Base-by-base conservation (phyloP, 116 monocot genomes). In the Dioscorea cayenensis region DNA sequence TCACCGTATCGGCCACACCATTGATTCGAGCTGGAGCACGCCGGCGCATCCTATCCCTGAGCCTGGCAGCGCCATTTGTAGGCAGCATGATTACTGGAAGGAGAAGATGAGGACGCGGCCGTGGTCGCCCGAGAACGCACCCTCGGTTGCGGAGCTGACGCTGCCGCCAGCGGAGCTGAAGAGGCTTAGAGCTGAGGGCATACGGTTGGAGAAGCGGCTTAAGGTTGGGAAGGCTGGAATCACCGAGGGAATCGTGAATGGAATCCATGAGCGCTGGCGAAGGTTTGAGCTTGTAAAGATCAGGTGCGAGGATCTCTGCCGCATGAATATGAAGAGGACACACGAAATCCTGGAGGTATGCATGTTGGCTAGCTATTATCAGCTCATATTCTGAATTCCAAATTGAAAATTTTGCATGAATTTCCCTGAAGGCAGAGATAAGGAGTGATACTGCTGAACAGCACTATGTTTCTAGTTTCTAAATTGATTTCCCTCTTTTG, bases 301-400 rank as follows among this genome's bases (percentile, higher is more conserved):
- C 18, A 83, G 74, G 82, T 99, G 97, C 63, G 86, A 93, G 60
- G 94, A 93, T 66, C n/a, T 93, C 14, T 93, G 90, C 59, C 28
- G 88, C 75, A 81, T 93, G 82, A 93, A 99, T 25, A 99, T 99
- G 97, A 99, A 85, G 85, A 76, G 94, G 78, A 99, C 97, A 0
- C 97, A 99, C 77, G 86, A 93, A 32, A 93, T 83, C 37, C 72
- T 99, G 70, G 97, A 99, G 93, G 97, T 97, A 49, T 65, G 71
- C 13, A 27, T 68, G 66, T 25, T 16, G 63, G 23, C 10, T 55
- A 16, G 14, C 55, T 55, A 55, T 55, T 5, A 55, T 19, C 55
- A 18, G 55, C 7, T 51, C 11, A 14, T 51, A 2, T 51, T 51
- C 51, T 17, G 17, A 51, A 51, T 11, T 51, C 7, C 8, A 32